A percentile compares a stretch with the other conserved stretches of the same genome.
These are phyloP conservation scores for Barnettozyma sp. DNA, from an alignment of 805 yeast species.

Conservation along the genomic window DNA sequence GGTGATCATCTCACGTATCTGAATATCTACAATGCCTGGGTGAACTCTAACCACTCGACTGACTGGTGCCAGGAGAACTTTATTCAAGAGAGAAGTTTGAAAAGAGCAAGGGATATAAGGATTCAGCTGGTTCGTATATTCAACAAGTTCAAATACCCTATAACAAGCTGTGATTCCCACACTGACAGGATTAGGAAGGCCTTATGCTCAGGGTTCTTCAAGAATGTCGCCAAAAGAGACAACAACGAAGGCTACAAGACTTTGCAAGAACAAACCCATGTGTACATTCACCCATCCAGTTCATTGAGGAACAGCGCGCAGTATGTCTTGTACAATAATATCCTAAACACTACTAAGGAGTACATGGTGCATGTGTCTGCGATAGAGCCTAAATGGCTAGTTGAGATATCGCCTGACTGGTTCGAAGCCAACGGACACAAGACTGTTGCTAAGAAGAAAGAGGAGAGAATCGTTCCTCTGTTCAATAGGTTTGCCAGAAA, in stretches of 20 bases:
- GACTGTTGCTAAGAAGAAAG: conserved; percentile 13
- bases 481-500: conserved; percentile 9
- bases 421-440: conserved; percentile 12
- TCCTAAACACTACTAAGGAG: conserved; percentile 78
- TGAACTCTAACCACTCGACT: conserved; percentile 44
- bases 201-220: conserved; percentile 60
- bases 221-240: conserved; percentile 59
- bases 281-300: conserved; percentile 84
- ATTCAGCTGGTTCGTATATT: conserved; percentile 58
- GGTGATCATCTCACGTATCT: conserved; percentile 83
- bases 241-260: conserved; percentile 69
- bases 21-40: conserved; percentile 78
- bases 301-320: conserved; percentile 61
- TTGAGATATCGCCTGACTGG: conserved; percentile 10
- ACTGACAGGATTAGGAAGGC: conserved; percentile 54
- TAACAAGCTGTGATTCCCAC: conserved; percentile 47
- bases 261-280: conserved; percentile 65
- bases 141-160: conserved; percentile 38
- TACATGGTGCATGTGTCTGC: conserved; percentile 85
- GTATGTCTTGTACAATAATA: conserved; percentile 74
- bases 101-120: conserved; percentile 73
- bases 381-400: conserved; percentile 78
- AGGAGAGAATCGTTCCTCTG: conserved; percentile 12
- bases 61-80: conserved; percentile 78
- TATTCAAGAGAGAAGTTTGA: conserved; percentile 71